A percentile compares a stretch with the other conserved stretches of the same genome.
Evolutionary conservation across 2,329 filamentous ascomycete genomes (phyloP).

Genomic region (Botryotinia convoluta): DNA sequence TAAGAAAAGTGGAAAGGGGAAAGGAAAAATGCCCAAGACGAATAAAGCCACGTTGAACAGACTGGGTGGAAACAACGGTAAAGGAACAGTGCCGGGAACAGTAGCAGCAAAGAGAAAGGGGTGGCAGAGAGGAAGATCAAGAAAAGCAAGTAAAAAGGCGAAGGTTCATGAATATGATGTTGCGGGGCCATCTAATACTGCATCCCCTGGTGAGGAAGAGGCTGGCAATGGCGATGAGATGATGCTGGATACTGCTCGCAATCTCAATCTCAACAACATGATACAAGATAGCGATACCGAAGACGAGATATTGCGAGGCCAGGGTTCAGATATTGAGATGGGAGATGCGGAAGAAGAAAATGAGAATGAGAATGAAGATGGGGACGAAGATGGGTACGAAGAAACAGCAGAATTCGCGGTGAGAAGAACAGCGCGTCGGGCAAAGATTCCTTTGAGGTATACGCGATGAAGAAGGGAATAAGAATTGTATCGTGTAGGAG

Average conservation of each 20-base stretch:
- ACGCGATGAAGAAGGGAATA: not conserved
- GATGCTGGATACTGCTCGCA: not conserved
- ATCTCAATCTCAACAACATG: not conserved
- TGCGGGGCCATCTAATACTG: not conserved
- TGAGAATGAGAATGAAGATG: not conserved
- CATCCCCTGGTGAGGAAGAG: not conserved
- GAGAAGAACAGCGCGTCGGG: not conserved
- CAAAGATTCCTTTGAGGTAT: constrained; percentile 6
- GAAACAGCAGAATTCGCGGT: not conserved
- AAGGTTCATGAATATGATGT: not conserved
- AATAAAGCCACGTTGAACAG: constrained; percentile 30
- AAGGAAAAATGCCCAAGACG: constrained; percentile 21
- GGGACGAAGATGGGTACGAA: not conserved
- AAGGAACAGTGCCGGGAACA: constrained; percentile 18
- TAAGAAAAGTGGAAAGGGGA: constrained; percentile 41
- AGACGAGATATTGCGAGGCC: not conserved
- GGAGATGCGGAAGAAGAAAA: not conserved
- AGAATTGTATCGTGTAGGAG: not conserved
- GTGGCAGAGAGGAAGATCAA: constrained; percentile 11
- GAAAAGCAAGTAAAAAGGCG: constrained; percentile 23
- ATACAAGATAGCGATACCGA: not conserved
- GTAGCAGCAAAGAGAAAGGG: not conserved
- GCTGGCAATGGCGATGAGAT: not conserved
- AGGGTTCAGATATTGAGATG: not conserved
- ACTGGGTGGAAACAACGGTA: constrained; percentile 19